Conservation (phyloP, 164 flowering plant genomes). For the Vitis labrusca region DNA sequence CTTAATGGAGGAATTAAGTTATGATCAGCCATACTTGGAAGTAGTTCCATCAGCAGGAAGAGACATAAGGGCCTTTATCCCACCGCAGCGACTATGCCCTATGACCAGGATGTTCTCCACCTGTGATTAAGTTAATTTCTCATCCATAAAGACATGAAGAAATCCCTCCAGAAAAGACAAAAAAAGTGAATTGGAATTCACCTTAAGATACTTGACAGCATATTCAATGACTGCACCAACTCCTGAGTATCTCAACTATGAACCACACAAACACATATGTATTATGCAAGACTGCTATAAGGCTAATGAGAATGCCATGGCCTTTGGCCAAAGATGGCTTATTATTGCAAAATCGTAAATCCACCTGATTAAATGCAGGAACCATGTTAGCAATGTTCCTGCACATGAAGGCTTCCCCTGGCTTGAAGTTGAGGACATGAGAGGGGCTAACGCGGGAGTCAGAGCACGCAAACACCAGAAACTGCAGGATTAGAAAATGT, state of each 20-base stretch:
- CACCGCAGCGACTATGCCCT: conserved; percentile 40
- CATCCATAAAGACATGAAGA: too few relatives aligned
- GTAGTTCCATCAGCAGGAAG: conserved; percentile 12
- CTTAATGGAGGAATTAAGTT: not conserved
- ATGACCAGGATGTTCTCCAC: conserved; percentile 34
- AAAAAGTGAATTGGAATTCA: too few relatives aligned
- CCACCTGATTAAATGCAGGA: conserved; percentile 45
- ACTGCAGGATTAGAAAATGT: conserved; percentile 24
- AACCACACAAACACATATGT: not conserved
- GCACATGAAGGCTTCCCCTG: conserved; percentile 56
- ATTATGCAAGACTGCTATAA: too few relatives aligned
- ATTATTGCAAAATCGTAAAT: not conserved
- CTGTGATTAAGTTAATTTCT: conserved; percentile 5
- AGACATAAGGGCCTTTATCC: conserved; percentile 27
- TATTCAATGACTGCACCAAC: conserved; percentile 73
- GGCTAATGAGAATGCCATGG: too few relatives aligned
- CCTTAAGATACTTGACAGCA: conserved; percentile 65
- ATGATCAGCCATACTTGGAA: conserved; percentile 11
- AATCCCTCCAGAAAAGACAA: too few relatives aligned
- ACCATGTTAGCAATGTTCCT: conserved; percentile 61
- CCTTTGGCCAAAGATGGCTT: too few relatives aligned
- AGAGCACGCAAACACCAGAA: conserved; percentile 57
- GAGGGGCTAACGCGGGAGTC: conserved; percentile 62
- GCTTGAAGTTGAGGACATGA: conserved; percentile 45
- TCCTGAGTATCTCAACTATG: conserved; percentile 53